Percentiles rank a stretch among this genome's conserved stretches.
Conservation (phyloP, 2,329 filamentous ascomycete species). For the Basipetospora sp. region DNA sequence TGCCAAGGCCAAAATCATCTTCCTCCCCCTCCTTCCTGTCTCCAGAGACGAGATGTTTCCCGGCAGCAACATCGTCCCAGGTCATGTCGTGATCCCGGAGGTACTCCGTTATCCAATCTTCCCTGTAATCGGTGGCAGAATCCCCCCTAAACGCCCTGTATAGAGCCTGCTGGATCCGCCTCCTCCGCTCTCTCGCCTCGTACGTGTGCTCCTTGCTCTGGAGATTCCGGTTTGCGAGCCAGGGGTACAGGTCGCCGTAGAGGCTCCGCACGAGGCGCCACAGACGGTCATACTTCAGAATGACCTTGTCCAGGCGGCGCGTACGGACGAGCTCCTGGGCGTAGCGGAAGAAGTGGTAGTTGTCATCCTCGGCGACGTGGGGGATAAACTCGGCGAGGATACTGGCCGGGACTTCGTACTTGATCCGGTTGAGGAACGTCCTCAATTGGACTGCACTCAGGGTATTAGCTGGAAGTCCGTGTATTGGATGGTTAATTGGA, state of each 20-base stretch:
- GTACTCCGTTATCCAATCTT: conserved; percentile 9
- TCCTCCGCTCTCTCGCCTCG: neutral
- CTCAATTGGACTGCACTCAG: conserved; percentile 3
- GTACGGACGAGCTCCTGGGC: conserved; percentile 2
- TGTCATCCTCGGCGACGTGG: neutral
- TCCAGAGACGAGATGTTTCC: neutral
- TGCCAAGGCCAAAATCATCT: no score
- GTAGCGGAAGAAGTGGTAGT: conserved; percentile 5
- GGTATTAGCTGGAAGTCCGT: no score
- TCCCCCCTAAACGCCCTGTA: conserved; percentile 4
- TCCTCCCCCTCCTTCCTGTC: no score
- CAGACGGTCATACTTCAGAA: conserved; percentile 9
- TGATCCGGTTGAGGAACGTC: neutral
- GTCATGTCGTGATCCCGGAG: conserved; percentile 5
- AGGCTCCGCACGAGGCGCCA: conserved; percentile 9
- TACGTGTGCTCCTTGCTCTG: neutral
- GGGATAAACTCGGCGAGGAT: neutral
- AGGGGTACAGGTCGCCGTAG: conserved; percentile 12
- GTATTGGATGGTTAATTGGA: no score
- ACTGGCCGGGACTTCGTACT: neutral
- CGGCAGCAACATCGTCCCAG: conserved; percentile 1
- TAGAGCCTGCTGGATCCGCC: conserved; percentile 1
- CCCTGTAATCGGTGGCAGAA: conserved; percentile 1
- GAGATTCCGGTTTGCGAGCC: conserved; percentile 4
- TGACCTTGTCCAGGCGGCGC: conserved; percentile 11